These are phyloP conservation scores for Porpolomopsis calyptriformis DNA, from an alignment of 768 basidiomycete species.

Conservation along the genomic window DNA sequence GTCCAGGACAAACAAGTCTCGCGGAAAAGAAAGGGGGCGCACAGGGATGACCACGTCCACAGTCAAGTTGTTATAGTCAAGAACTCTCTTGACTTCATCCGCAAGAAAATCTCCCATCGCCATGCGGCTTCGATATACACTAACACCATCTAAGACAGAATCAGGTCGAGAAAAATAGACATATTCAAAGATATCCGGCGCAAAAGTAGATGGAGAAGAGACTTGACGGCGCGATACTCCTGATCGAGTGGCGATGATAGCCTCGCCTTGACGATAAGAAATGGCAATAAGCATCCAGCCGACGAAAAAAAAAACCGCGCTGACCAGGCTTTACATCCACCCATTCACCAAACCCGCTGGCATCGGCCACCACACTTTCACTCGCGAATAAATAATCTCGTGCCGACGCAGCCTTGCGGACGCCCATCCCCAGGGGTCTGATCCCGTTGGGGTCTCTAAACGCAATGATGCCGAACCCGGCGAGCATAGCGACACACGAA, in stretches of 20 bases:
- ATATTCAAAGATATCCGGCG: slow-evolving; percentile 97
- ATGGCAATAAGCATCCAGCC: slow-evolving; percentile 1
- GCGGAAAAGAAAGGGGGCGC: slow-evolving; percentile 15
- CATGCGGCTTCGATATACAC: slow-evolving; percentile 96
- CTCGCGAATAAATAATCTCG: slow-evolving; percentile 86
- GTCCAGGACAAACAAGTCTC: slow-evolving; percentile 1
- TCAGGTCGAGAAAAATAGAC: slow-evolving; percentile 98
- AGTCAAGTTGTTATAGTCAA: slow-evolving; percentile 53
- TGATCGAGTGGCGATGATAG: slow-evolving; percentile 85
- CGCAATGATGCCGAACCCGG: slow-evolving; percentile 95
- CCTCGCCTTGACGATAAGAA: slow-evolving; percentile 55
- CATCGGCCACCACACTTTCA: slow-evolving; percentile 95
- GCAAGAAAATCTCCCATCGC: slow-evolving; percentile 97
- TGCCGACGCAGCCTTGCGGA: slow-evolving; percentile 46
- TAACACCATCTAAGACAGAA: slow-evolving; percentile 93
- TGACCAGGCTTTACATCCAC: slow-evolving; percentile 84
- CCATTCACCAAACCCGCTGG: slow-evolving; percentile 85
- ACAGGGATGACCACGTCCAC: slow-evolving; percentile 97
- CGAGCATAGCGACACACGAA: slow-evolving; percentile 97
- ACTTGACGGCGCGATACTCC: slow-evolving; percentile 69
- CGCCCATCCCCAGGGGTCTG: slow-evolving; percentile 81
- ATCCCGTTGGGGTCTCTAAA: slow-evolving; percentile 99
- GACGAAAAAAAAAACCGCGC: slow-evolving; percentile 12
- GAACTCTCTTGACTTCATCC: slow-evolving; percentile 67
- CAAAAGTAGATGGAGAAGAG: slow-evolving; percentile 60